These are phyloP conservation scores for Cytospora piceae DNA, from an alignment of 2,329 filamentous ascomycete species.

Conservation along the genomic window DNA sequence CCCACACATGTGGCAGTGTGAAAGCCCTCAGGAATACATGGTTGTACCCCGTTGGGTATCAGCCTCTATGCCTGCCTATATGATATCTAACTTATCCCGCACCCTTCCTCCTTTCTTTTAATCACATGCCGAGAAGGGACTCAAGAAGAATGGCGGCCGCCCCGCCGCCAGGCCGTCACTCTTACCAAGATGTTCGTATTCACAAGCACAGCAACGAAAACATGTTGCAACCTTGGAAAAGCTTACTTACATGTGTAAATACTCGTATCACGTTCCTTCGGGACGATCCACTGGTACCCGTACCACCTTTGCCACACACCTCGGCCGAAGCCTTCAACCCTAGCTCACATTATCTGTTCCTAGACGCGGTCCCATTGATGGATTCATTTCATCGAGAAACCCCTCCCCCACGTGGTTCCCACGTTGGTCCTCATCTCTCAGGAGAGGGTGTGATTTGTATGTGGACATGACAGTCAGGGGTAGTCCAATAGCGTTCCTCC, in stretches of 20 bases:
- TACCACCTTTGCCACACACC: not conserved
- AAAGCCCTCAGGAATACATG: not conserved
- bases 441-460: not conserved
- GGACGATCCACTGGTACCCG: not conserved
- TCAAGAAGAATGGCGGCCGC: not conserved
- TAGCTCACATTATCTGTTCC: not conserved
- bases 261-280: too few relatives aligned
- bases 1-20: not conserved
- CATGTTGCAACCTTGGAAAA: too few relatives aligned
- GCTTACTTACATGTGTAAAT: not conserved
- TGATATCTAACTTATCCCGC: not conserved
- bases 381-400: not conserved
- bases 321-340: not conserved
- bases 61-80: not conserved
- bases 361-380: not conserved
- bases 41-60: not conserved
- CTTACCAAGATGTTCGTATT: not conserved
- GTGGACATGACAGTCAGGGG: not conserved
- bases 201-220: not conserved
- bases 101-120: not conserved
- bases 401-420: not conserved
- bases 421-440: not conserved
- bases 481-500: not conserved
- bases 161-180: not conserved
- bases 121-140: not conserved